These are phyloP conservation scores for Beta corolliflora DNA, from an alignment of 179 eudicot species.

Conservation along the genomic window DNA sequence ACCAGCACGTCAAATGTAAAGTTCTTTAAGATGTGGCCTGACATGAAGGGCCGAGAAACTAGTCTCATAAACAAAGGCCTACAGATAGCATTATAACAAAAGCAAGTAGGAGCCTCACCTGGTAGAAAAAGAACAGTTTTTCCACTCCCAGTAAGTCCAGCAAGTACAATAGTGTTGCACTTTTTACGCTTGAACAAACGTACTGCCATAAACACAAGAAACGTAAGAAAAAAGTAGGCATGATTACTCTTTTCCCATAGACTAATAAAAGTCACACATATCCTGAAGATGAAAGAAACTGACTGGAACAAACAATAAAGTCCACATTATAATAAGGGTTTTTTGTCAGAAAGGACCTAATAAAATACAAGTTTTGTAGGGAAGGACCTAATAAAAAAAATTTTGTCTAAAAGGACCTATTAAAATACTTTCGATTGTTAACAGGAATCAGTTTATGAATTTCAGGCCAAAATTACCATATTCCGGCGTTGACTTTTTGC, in stretches of 20 bases:
- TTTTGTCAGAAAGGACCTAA: no score
- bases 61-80: background rate
- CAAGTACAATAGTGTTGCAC: constrained; percentile 75
- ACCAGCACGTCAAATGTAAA: background rate
- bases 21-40: background rate
- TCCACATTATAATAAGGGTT: background rate
- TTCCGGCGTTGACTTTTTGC: no score
- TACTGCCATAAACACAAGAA: constrained; percentile 44
- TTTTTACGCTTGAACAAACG: constrained; percentile 67
- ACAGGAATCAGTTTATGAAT: no score
- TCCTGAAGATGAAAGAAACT: background rate
- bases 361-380: no score
- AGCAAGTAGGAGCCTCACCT: constrained; percentile 45
- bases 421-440: no score
- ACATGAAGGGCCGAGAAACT: background rate
- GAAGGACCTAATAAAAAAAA: no score
- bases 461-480: no score
- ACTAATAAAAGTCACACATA: background rate
- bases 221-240: background rate
- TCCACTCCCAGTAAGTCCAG: constrained; percentile 87
- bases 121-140: constrained; percentile 85
- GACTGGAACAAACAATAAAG: background rate
- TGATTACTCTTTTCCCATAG: background rate
- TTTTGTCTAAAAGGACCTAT: no score
- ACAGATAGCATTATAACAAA: background rate